Conservation (phyloP, 2,329 filamentous ascomycete species). For the Pyrenophora tritici-repentis region DNA sequence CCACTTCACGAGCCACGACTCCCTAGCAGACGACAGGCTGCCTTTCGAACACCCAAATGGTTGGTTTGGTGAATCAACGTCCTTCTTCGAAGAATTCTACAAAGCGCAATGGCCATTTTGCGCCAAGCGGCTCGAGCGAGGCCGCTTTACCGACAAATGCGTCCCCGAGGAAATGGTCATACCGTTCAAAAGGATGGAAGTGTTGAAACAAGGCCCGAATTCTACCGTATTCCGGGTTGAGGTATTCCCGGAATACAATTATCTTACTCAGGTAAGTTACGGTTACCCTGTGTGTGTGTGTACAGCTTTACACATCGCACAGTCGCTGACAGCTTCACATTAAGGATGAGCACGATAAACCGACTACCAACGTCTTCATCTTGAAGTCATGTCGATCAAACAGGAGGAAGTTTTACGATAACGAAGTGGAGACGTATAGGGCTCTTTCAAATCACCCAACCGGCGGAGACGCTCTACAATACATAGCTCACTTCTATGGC, state of each 20-base stretch:
- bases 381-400: slow-evolving; percentile 20
- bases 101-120: slow-evolving; percentile 24
- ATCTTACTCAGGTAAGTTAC: neutral
- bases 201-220: neutral
- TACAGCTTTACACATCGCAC: neutral
- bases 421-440: slow-evolving; percentile 19
- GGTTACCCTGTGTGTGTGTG: too few species aligned
- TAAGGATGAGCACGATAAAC: neutral
- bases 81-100: slow-evolving; percentile 16
- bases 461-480: neutral
- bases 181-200: slow-evolving; percentile 4
- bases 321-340: neutral
- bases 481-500: slow-evolving; percentile 21
- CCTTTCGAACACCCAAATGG: slow-evolving; percentile 10
- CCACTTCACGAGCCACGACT: slow-evolving; percentile 6
- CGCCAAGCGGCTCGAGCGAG: neutral
- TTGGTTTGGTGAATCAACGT: neutral
- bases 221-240: slow-evolving; percentile 13
- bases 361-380: slow-evolving; percentile 13
- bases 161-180: slow-evolving; percentile 7
- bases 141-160: slow-evolving; percentile 1
- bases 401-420: slow-evolving; percentile 13
- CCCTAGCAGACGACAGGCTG: slow-evolving; percentile 13
- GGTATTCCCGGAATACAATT: slow-evolving; percentile 17
- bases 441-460: neutral